phyloP scores from a whole-genome alignment of 768 basidiomycete species.

The Pilatotrama ljubarskyi region DNA sequence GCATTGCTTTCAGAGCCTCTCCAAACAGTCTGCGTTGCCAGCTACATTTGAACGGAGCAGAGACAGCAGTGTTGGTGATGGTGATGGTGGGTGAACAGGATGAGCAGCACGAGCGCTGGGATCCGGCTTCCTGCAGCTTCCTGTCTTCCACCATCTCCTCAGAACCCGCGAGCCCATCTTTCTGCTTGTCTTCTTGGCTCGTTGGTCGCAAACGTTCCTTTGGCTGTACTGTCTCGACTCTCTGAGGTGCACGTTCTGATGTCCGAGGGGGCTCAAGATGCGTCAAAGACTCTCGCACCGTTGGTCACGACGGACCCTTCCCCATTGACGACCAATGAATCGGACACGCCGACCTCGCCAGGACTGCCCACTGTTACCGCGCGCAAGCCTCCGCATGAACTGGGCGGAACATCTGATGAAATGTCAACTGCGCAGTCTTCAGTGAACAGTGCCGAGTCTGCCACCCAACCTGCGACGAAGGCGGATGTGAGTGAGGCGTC shows the following conservation, averaged over 20 bases:
- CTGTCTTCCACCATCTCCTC: not conserved
- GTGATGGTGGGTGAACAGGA: not conserved
- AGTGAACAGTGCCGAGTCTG: not conserved
- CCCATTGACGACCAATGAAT: not conserved
- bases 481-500: not conserved
- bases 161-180: not conserved
- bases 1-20: not conserved
- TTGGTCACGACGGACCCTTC: slow-evolving; percentile 1
- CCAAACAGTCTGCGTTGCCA: not conserved
- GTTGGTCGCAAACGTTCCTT: not conserved
- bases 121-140: not conserved
- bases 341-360: slow-evolving; percentile 1
- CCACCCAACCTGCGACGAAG: not conserved
- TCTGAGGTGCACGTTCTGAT: not conserved
- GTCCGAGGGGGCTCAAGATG: slow-evolving; percentile 10
- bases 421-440: not conserved
- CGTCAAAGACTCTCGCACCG: slow-evolving; percentile 11
- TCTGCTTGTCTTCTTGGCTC: not conserved
- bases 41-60: not conserved
- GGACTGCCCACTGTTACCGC: slow-evolving; percentile 16
- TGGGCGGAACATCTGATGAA: not conserved
- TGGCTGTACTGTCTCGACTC: not conserved
- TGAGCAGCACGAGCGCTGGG: not conserved
- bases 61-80: not conserved
- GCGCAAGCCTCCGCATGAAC: not conserved